phyloP scores from a whole-genome alignment of 495 filamentous ascomycete species.

The Monascus purpureus region DNA sequence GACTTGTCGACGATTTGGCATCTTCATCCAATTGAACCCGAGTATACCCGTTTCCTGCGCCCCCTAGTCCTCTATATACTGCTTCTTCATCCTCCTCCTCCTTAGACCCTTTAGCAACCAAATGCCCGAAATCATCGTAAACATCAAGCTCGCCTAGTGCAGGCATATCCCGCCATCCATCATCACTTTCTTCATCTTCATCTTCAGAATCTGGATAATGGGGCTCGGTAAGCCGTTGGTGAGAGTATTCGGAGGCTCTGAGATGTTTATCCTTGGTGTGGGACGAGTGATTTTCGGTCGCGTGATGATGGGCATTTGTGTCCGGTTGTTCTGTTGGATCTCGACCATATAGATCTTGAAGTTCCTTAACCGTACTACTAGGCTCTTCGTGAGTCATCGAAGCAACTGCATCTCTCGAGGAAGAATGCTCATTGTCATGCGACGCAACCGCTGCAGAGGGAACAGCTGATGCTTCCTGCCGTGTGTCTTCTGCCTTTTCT shows the following conservation, averaged over 20 bases:
- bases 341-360: no score
- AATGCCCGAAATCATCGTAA: constrained; percentile 83
- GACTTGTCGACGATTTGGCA: constrained; percentile 78
- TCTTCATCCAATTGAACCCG: constrained; percentile 89
- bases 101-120: constrained; percentile 64
- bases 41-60: constrained; percentile 90
- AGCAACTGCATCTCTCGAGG: not conserved
- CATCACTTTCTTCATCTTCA: constrained; percentile 43
- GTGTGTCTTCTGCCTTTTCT: not conserved
- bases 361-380: constrained; percentile 4
- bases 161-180: constrained; percentile 85
- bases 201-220: constrained; percentile 31
- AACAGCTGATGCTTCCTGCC: no score
- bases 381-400: constrained; percentile 1
- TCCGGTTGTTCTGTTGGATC: not conserved
- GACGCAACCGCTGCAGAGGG: not conserved
- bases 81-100: constrained; percentile 59
- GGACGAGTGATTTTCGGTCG: constrained; percentile 6
- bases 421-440: not conserved
- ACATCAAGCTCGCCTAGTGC: constrained; percentile 82
- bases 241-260: constrained; percentile 72
- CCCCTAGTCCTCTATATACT: constrained; percentile 61
- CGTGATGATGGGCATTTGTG: constrained; percentile 1
- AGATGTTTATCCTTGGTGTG: constrained; percentile 10
- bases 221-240: constrained; percentile 61